Percentiles rank a stretch among this genome's conserved stretches.
Conservation (phyloP, 2,329 filamentous ascomycete genomes). For the Stagonosporopsis vannaccii region DNA sequence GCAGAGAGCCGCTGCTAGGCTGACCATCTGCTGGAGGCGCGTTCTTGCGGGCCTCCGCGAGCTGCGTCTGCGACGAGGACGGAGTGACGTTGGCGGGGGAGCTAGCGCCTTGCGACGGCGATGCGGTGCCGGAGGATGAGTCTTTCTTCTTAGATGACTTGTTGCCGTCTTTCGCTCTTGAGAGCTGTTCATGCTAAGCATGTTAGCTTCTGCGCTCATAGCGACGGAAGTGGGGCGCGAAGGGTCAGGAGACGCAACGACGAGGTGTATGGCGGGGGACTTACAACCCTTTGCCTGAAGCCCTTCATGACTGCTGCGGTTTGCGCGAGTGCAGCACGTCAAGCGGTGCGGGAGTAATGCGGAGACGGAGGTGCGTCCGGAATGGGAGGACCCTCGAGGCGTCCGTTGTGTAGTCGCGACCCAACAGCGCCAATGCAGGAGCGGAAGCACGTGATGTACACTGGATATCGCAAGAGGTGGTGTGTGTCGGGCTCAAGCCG, state of each 20-base stretch:
- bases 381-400: conserved; percentile 32
- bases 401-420: conserved; percentile 32
- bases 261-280: conserved; percentile 52
- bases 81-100: conserved; percentile 75
- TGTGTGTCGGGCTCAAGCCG: conserved; percentile 34
- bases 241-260: conserved; percentile 27
- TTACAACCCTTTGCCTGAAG: conserved; percentile 96
- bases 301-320: conserved; percentile 83
- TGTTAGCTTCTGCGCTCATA: conserved; percentile 55
- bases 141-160: conserved; percentile 78
- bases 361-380: conserved; percentile 35
- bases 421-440: conserved; percentile 39
- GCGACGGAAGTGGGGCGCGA: conserved; percentile 29
- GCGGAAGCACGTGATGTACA: conserved; percentile 28
- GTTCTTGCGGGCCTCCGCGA: conserved; percentile 85
- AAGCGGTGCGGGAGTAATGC: conserved; percentile 38
- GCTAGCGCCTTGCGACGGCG: conserved; percentile 70
- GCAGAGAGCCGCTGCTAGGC: conserved; percentile 34
- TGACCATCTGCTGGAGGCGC: conserved; percentile 58
- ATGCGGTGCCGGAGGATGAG: conserved; percentile 72
- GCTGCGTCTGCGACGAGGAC: conserved; percentile 85
- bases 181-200: conserved; percentile 79
- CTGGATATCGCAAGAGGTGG: conserved; percentile 22
- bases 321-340: conserved; percentile 39
- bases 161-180: conserved; percentile 78